phyloP scores from a whole-genome alignment of 441 rosid species.

The Cnidoscolus chayamansa region DNA sequence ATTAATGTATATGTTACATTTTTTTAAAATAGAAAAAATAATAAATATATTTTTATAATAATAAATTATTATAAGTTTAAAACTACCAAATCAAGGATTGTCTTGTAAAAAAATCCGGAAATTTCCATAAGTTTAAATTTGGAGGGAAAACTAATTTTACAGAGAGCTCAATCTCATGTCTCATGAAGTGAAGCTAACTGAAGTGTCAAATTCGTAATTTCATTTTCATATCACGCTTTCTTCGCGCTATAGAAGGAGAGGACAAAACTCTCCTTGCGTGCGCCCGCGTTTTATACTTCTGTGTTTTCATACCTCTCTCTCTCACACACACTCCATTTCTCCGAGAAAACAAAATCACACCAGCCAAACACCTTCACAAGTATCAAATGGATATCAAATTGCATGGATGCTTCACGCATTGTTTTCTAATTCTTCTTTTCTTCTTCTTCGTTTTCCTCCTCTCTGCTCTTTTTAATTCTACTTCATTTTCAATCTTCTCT shows the following conservation, averaged over 20 bases:
- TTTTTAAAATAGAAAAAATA: no score
- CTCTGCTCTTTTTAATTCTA: slow-evolving; percentile 1
- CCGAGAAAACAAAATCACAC: slow-evolving; percentile 21
- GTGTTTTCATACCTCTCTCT: background rate
- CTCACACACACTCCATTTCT: background rate
- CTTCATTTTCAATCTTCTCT: slow-evolving; percentile 6
- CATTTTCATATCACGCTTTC: slow-evolving; percentile 11
- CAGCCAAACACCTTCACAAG: slow-evolving; percentile 18
- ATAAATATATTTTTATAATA: no score
- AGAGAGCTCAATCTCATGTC: background rate
- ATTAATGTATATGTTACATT: no score
- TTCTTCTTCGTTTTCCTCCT: background rate
- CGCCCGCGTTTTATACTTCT: slow-evolving; percentile 5
- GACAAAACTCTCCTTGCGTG: background rate
- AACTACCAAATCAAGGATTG: no score
- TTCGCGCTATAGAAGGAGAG: background rate
- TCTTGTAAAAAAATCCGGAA: no score
- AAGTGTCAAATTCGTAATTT: slow-evolving; percentile 11
- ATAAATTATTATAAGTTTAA: no score
- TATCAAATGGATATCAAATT: slow-evolving; percentile 13
- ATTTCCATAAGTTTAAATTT: background rate
- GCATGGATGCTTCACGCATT: slow-evolving; percentile 5
- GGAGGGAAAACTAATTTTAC: background rate
- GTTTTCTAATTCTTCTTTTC: background rate
- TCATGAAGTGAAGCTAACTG: no score